Percentiles rank a stretch among this genome's conserved stretches.
These are phyloP conservation scores for Straminergon stramineum DNA, from an alignment of 225 moss, liverwort and hornwort species.

Conservation along the genomic window DNA sequence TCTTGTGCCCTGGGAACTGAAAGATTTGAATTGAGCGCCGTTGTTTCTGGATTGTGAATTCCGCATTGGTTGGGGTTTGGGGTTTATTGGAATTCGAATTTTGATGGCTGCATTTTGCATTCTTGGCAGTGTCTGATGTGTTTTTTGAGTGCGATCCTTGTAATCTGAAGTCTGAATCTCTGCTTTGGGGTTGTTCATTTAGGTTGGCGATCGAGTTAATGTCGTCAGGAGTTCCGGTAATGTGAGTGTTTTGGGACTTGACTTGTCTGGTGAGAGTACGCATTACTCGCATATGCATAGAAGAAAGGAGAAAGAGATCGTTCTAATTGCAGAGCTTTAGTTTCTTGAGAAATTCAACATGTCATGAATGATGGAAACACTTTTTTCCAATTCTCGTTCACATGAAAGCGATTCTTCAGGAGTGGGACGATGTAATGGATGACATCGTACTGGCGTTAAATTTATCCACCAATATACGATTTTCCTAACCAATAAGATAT, in stretches of 20 bases:
- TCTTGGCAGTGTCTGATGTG: neutral
- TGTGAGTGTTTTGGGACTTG: conserved; percentile 30
- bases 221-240: conserved; percentile 44
- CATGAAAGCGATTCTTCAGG: neutral
- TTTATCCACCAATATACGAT: neutral
- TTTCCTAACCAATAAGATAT: neutral
- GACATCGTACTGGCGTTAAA: neutral
- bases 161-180: neutral
- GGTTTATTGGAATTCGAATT: neutral
- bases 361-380: neutral
- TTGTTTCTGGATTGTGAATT: neutral
- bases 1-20: neutral
- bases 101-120: neutral
- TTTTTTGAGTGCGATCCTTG: neutral
- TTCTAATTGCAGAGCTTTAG: neutral
- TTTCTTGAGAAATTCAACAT: neutral
- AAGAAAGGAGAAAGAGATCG: neutral
- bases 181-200: conserved; percentile 14
- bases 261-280: neutral
- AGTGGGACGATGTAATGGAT: neutral
- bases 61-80: neutral
- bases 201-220: conserved; percentile 42
- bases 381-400: neutral
- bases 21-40: neutral
- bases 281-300: neutral